Conservation (phyloP, 768 basidiomycete species). For the Tricholoma hemisulphureum region DNA sequence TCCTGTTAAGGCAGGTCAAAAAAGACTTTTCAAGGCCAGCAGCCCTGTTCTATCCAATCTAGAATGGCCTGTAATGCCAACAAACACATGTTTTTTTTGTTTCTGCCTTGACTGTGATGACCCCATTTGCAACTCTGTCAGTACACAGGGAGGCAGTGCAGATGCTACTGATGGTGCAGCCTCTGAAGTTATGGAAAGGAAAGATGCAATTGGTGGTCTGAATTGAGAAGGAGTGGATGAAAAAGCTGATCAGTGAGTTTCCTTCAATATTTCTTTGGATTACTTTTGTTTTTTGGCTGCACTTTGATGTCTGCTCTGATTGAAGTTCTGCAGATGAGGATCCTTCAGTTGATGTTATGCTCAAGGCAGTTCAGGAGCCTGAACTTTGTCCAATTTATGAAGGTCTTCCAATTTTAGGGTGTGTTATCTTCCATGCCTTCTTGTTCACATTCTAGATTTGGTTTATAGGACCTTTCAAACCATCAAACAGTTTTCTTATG, state of each 20-base stretch:
- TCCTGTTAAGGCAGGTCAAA: background rate
- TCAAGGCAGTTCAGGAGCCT: background rate
- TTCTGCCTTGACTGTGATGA: background rate
- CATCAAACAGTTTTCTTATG: background rate
- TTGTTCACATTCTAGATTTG: background rate
- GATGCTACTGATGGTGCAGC: background rate
- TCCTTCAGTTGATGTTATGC: background rate
- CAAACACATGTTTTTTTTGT: background rate
- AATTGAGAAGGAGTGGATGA: background rate
- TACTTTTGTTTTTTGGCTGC: background rate
- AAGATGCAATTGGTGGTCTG: background rate
- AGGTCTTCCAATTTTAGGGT: background rate
- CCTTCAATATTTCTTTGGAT: background rate
- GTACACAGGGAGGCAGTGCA: background rate
- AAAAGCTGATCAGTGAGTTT: background rate
- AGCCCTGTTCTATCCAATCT: background rate
- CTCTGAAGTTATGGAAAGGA: background rate
- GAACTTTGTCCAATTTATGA: background rate
- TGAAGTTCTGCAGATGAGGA: background rate
- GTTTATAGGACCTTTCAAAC: background rate
- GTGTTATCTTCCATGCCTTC: background rate
- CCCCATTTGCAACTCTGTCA: background rate
- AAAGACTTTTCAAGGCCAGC: background rate
- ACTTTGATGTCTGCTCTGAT: background rate
- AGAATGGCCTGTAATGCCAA: background rate